phyloP scores from a whole-genome alignment of 208 protist species.

The Trypanosoma lewisi region DNA sequence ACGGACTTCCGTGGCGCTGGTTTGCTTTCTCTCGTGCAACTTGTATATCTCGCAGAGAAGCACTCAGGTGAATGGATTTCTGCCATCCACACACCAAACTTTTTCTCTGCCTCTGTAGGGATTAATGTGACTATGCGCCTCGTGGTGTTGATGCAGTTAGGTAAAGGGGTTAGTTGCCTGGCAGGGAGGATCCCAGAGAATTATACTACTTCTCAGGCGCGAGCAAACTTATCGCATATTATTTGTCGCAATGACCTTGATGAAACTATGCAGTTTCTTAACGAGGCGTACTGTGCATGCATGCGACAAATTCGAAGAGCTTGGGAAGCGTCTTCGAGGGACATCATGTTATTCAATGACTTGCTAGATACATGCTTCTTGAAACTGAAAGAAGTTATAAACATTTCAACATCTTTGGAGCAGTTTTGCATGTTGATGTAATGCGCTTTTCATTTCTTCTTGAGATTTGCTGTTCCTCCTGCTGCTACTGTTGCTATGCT shows the following conservation, averaged over 20 bases:
- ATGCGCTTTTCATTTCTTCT: conserved; percentile 3
- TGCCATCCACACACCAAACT: conserved; percentile 33
- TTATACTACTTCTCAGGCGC: too few relatives aligned
- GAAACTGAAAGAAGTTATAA: conserved; percentile 44
- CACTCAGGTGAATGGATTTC: conserved; percentile 48
- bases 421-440: conserved; percentile 25
- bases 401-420: conserved; percentile 30
- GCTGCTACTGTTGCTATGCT: neutral
- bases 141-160: conserved; percentile 46
- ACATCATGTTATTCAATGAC: conserved; percentile 67
- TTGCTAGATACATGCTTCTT: conserved; percentile 35
- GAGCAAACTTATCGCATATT: conserved; percentile 36
- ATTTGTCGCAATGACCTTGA: conserved; percentile 34
- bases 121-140: conserved; percentile 81
- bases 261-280: conserved; percentile 29
- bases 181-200: conserved; percentile 25
- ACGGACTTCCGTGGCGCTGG: conserved; percentile 90
- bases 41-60: conserved; percentile 69
- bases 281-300: conserved; percentile 62
- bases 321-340: conserved; percentile 49
- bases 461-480: too few relatives aligned
- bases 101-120: conserved; percentile 55
- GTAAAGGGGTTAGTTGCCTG: conserved; percentile 32
- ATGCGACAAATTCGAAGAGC: conserved; percentile 47
- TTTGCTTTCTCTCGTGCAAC: conserved; percentile 62